Conservation (phyloP, 805 yeast species). For the Jamesozyma rosinii region DNA sequence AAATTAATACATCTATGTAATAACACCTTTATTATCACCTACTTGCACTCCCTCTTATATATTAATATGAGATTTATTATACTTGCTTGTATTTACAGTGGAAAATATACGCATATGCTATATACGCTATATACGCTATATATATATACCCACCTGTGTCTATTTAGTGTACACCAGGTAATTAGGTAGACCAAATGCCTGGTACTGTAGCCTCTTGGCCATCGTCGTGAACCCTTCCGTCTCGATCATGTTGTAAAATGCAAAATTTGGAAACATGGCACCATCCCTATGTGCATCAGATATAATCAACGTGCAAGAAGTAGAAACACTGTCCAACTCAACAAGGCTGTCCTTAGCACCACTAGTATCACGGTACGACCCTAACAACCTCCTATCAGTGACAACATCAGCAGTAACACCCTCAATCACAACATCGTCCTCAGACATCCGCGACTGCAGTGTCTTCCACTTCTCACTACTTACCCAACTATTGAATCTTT, state of each 20-base stretch:
- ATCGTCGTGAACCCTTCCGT: constrained; percentile 92
- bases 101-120: too few species aligned
- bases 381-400: constrained; percentile 87
- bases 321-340: constrained; percentile 90
- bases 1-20: too few species aligned
- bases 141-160: background rate
- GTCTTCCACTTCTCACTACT: constrained; percentile 65
- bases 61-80: too few species aligned
- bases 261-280: constrained; percentile 96
- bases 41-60: too few species aligned
- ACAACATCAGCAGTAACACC: constrained; percentile 72
- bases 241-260: constrained; percentile 88
- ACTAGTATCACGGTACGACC: constrained; percentile 55
- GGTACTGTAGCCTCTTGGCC: constrained; percentile 86
- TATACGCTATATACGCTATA: too few species aligned
- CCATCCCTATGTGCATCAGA: constrained; percentile 97
- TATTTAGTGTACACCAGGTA: constrained; percentile 58
- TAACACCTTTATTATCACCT: too few species aligned
- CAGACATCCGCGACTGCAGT: constrained; percentile 55
- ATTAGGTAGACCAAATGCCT: constrained; percentile 82
- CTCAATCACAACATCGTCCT: constrained; percentile 84
- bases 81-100: too few species aligned
- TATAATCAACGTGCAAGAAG: constrained; percentile 83
- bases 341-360: constrained; percentile 58
- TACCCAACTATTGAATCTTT: constrained; percentile 90